These are phyloP conservation scores for Coccomyxa sp. DNA, from an alignment of 139 green algal genomes.

Conservation along the genomic window DNA sequence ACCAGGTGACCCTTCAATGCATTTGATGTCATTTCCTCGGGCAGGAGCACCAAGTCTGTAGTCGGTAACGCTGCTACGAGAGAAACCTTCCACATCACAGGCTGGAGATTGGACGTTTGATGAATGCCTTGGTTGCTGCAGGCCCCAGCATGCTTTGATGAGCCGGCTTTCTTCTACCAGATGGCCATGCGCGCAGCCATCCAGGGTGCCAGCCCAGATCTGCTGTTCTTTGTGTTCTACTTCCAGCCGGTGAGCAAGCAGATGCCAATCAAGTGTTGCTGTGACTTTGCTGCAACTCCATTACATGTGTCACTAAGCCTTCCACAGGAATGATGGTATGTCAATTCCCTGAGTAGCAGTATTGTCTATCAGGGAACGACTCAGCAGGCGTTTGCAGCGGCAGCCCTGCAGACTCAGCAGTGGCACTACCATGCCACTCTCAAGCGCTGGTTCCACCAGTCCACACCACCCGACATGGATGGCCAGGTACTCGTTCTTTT, in stretches of 20 bases:
- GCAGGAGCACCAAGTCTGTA: too few species aligned
- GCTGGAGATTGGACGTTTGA: too few species aligned
- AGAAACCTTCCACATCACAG: too few species aligned
- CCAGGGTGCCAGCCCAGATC: conserved; percentile 9
- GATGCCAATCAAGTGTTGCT: not conserved
- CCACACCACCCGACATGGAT: not conserved
- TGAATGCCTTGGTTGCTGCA: too few species aligned
- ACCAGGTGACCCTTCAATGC: too few species aligned
- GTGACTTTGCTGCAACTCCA: not conserved
- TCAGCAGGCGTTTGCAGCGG: conserved; percentile 27
- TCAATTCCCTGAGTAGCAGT: not conserved
- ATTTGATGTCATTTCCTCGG: too few species aligned
- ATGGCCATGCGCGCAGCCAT: not conserved
- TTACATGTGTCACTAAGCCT: not conserved
- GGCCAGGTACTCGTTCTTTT: not conserved
- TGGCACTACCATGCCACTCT: conserved; percentile 22
- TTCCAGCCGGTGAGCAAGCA: conserved; percentile 10
- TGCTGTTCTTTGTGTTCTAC: conserved; percentile 29
- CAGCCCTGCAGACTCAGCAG: conserved; percentile 20
- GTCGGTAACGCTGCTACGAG: too few species aligned
- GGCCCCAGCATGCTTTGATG: not conserved
- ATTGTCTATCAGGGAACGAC: conserved; percentile 7
- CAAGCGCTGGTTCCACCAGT: not conserved
- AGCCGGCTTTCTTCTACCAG: not conserved
- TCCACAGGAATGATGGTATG: not conserved